These are phyloP conservation scores for Nematocida major DNA, from an alignment of 371 early-diverging fungal genomes.

Conservation along the genomic window DNA sequence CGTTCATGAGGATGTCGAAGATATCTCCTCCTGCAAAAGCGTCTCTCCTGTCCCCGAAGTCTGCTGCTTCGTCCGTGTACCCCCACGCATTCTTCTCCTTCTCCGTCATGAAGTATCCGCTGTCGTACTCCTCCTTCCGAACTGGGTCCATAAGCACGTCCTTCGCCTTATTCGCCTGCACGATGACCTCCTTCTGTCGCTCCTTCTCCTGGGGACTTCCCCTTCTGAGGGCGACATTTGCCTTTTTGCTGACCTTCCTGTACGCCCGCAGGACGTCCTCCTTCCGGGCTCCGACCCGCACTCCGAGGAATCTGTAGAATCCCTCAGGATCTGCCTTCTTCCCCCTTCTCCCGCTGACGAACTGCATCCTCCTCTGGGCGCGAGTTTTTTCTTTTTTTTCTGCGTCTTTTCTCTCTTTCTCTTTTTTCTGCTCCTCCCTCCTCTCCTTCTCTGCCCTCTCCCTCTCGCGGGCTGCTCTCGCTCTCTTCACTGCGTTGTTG, in stretches of 20 bases:
- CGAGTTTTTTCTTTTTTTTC: slow-evolving; percentile 14
- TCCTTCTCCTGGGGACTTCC: slow-evolving; percentile 1
- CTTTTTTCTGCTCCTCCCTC: slow-evolving; percentile 34
- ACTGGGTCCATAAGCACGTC: slow-evolving; percentile 50
- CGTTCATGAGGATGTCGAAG: slow-evolving; percentile 20
- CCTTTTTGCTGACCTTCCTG: slow-evolving; percentile 33
- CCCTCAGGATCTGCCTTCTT: slow-evolving; percentile 34
- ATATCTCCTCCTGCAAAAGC: neutral
- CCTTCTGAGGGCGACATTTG: slow-evolving; percentile 3
- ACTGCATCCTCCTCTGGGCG: slow-evolving; percentile 46
- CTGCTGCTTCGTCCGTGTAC: slow-evolving; percentile 40
- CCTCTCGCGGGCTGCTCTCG: slow-evolving; percentile 9
- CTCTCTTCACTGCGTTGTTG: slow-evolving; percentile 5
- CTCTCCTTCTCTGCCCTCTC: slow-evolving; percentile 33
- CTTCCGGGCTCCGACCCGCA: neutral
- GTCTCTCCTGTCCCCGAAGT: slow-evolving; percentile 7
- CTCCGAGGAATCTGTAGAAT: slow-evolving; percentile 57
- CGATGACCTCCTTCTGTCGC: slow-evolving; percentile 2
- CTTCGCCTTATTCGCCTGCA: slow-evolving; percentile 55
- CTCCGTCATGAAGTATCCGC: slow-evolving; percentile 53
- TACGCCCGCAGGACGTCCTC: slow-evolving; percentile 55
- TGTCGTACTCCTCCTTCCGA: slow-evolving; percentile 60
- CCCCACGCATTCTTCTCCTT: slow-evolving; percentile 47
- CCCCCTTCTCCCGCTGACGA: slow-evolving; percentile 35
- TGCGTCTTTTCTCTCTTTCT: slow-evolving; percentile 18